Evolutionary conservation across 2,329 filamentous ascomycete genomes (phyloP), one percentile per base, ranked within the genome.

Genomic region (Ophiocordyceps camponoti-leonardi): DNA sequence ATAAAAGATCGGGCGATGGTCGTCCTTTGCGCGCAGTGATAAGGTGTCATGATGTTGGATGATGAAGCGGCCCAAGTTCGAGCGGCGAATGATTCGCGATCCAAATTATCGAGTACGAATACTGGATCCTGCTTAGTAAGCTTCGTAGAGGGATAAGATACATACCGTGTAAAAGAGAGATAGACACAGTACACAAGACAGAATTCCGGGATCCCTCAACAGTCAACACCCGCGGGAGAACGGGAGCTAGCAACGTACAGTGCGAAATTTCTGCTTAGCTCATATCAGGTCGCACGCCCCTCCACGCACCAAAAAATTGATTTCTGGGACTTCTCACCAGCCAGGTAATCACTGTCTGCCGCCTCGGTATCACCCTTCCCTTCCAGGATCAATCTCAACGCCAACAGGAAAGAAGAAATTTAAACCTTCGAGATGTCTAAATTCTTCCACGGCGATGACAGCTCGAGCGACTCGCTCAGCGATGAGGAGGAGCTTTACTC

Each of bases 401-500:
- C 44, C 47, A 28, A 28, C 42, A 47, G 48, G 45, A 49, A 12
- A 6, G 30, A 42, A 28, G 51, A 48, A 51, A 54, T 45, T 53
- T 51, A 26, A 5, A 26, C 23, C 53, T 58, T 64, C 69, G 83
- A 61, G 51, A 92, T 90, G 84, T 96, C 92, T 76, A 84, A 87
- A 72, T 98, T 96, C 70, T 96, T 96, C 76, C 84, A 86, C 65
- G 84, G 82, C 60, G 72, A 76, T 71, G 88, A 94, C 68, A 95
- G 88, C 79, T 94, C 90, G 61, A 86, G 79, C 73, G 88, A 95
- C 68, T 88, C 79, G 71, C 86, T 86, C 75, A 94, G 86, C 59
- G 90, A 95, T 57, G 90, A 96, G 73, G 88, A 96, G 71, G 83
- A 88, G 68, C 81, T 94, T 68, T 93, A 93, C 79, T 78, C 75